Evolutionary conservation across 441 rosid genomes (phyloP).

Genomic region (Eutrema salsugineum): DNA sequence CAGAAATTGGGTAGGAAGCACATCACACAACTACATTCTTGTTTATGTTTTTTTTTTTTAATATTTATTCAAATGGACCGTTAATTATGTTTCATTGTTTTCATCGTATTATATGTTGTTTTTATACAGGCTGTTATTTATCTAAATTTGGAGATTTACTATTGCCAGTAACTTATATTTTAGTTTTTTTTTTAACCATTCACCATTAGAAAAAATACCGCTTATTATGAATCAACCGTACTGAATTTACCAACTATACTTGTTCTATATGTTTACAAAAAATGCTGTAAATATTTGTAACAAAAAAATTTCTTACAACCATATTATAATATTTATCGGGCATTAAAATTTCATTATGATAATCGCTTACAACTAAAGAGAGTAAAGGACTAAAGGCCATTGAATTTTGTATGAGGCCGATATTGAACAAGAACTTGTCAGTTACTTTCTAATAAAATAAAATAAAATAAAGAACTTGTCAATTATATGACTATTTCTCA

Average conservation of each 20-base stretch:
- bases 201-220: not conserved
- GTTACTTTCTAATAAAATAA: no score
- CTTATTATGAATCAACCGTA: no score
- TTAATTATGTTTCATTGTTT: not conserved
- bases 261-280: no score
- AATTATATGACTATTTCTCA: not conserved
- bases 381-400: not conserved
- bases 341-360: not conserved
- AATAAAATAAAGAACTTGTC: constrained; percentile 7
- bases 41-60: not conserved
- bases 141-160: not conserved
- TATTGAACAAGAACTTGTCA: constrained; percentile 1
- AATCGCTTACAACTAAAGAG: not conserved
- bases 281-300: not conserved
- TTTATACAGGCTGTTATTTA: not conserved
- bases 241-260: no score
- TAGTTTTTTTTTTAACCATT: not conserved
- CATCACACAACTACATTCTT: constrained; percentile 20
- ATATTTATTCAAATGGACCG: not conserved
- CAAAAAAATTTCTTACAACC: not conserved
- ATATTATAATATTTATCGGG: not conserved
- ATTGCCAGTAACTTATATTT: not conserved
- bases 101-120: not conserved
- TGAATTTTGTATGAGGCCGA: not conserved
- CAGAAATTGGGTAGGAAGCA: constrained; percentile 29